Percentiles rank a stretch among this genome's conserved stretches.
Conservation (phyloP, 2,329 filamentous ascomycete genomes). For the Lecanicillium sp. region DNA sequence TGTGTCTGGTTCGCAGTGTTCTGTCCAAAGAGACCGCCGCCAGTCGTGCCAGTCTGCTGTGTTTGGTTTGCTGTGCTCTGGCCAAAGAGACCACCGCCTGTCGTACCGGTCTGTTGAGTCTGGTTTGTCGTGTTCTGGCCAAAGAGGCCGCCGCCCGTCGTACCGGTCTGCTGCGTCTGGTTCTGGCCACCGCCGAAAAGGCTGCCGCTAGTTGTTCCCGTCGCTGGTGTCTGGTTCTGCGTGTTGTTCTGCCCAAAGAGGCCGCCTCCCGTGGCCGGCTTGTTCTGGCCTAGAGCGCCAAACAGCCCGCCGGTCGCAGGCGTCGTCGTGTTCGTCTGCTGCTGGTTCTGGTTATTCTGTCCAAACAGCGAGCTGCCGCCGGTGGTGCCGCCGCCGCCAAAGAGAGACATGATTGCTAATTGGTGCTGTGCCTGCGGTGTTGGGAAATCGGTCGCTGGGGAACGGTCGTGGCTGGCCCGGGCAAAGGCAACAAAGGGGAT, state of each 20-base stretch:
- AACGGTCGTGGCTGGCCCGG: slow-evolving; percentile 14
- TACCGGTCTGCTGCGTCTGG: slow-evolving; percentile 4
- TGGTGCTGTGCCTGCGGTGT: no score
- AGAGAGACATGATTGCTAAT: slow-evolving; percentile 16
- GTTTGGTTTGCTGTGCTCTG: slow-evolving; percentile 14
- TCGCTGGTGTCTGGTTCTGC: not conserved
- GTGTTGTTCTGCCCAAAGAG: slow-evolving; percentile 14
- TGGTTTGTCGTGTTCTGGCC: slow-evolving; percentile 16
- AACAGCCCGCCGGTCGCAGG: slow-evolving; percentile 17
- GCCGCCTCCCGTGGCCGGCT: slow-evolving; percentile 14
- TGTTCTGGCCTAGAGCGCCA: slow-evolving; percentile 7
- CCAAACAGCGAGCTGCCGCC: slow-evolving; percentile 21
- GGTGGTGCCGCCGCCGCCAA: slow-evolving; percentile 14
- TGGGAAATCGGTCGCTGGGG: no score
- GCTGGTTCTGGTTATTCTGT: slow-evolving; percentile 17
- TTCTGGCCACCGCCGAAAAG: slow-evolving; percentile 18
- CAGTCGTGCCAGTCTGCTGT: slow-evolving; percentile 19
- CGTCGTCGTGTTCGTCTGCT: slow-evolving; percentile 10
- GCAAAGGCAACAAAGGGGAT: slow-evolving; percentile 30
- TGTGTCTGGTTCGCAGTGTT: slow-evolving; percentile 23
- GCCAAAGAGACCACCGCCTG: slow-evolving; percentile 17
- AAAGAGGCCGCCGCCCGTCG: slow-evolving; percentile 15
- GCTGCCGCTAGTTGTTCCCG: slow-evolving; percentile 8
- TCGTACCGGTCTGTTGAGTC: slow-evolving; percentile 18
- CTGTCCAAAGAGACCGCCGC: slow-evolving; percentile 28